Evolutionary conservation across 176 grass and related monocot species (phyloP).

Genomic region (Saccharum spontaneum): DNA sequence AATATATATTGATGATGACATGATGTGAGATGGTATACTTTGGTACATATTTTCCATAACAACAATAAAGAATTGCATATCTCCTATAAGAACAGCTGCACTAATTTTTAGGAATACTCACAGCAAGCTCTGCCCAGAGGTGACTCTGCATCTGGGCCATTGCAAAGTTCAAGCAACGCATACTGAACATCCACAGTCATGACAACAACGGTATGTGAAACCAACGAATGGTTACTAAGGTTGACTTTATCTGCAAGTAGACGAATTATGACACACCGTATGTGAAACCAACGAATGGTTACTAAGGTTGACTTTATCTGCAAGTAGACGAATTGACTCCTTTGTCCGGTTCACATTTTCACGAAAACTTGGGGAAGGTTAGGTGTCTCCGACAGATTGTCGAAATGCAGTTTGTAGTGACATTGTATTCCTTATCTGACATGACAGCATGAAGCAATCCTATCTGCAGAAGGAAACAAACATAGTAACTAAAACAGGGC

Average conservation of each 20-base stretch:
- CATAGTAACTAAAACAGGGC: slow-evolving; percentile 3
- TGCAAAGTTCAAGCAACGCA: slow-evolving; percentile 77
- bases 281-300: too few relatives aligned
- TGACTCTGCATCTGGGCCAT: slow-evolving; percentile 81
- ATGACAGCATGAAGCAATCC: slow-evolving; percentile 83
- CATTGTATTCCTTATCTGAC: slow-evolving; percentile 96
- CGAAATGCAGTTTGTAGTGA: slow-evolving; percentile 79
- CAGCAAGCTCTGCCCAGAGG: slow-evolving; percentile 79
- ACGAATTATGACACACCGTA: too few relatives aligned
- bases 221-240: slow-evolving; percentile 72
- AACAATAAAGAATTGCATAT: not conserved
- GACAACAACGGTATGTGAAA: slow-evolving; percentile 70
- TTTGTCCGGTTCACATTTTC: slow-evolving; percentile 72
- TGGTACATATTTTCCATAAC: not conserved
- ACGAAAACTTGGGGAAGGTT: slow-evolving; percentile 89
- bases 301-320: too few relatives aligned
- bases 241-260: slow-evolving; percentile 99
- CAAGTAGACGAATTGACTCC: slow-evolving; percentile 88
- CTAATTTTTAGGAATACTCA: slow-evolving; percentile 46
- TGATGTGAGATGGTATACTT: slow-evolving; percentile 18
- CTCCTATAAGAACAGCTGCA: not conserved
- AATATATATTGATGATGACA: not conserved
- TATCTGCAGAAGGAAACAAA: slow-evolving; percentile 55
- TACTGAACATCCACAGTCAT: slow-evolving; percentile 77
- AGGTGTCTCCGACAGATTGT: slow-evolving; percentile 80